Percentiles rank a stretch among this genome's conserved stretches.
Evolutionary conservation across 1,284 basidiomycete species (phyloP).

Genomic region (Puccinia brachypodii): DNA sequence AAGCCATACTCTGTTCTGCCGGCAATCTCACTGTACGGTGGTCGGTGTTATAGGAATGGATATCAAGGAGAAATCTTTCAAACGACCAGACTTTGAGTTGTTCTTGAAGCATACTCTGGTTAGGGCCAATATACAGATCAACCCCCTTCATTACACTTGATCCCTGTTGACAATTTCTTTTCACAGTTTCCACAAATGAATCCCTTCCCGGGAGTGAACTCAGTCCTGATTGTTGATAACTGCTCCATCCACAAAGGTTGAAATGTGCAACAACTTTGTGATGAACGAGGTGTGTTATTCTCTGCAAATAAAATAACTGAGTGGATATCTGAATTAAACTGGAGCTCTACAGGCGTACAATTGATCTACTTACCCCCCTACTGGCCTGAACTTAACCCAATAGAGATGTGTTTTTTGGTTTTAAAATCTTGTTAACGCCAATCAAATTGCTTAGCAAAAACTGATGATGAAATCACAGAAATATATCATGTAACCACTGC

Average conservation of each 20-base stretch:
- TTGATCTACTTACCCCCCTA: conserved; percentile 14
- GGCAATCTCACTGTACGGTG: neutral
- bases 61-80: neutral
- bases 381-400: conserved; percentile 25
- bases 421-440: neutral
- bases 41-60: neutral
- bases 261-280: neutral
- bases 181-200: conserved; percentile 8
- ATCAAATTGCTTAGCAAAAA: neutral
- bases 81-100: neutral
- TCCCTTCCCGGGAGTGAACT: conserved; percentile 3
- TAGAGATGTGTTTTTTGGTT: conserved; percentile 18
- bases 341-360: neutral
- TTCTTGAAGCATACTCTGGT: conserved; percentile 10
- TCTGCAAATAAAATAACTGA: too few species aligned
- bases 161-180: neutral
- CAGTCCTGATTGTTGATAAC: conserved; percentile 13
- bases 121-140: too few species aligned
- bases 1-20: neutral
- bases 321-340: too few species aligned
- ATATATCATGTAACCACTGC: neutral
- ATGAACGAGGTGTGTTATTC: neutral
- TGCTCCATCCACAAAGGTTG: neutral
- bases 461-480: neutral
- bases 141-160: too few species aligned